Base-by-base conservation (phyloP, 192 early-diverging fungal genomes). In the Gonapodya sp. region DNA sequence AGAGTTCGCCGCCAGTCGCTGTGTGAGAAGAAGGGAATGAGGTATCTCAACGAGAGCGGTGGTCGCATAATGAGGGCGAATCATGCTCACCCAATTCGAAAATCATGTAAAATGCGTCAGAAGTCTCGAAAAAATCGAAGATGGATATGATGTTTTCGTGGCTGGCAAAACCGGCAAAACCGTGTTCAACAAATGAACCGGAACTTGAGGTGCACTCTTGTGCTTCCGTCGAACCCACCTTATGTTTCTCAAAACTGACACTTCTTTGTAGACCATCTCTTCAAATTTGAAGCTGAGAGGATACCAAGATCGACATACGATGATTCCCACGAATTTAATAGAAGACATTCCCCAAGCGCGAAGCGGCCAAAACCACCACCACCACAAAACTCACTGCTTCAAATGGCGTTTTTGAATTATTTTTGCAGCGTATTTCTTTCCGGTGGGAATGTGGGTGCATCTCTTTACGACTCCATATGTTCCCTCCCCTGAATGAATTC, bases 1-100 rank as follows among this genome's bases (percentile, higher is more conserved):
- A 98, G 18, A 98, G 86, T 84, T 98, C 97, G 75, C 96, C 96
- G 79, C 94, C 95, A 2, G 75, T 32, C 75, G 75, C 75, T 75
- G 75, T 14, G 31, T 8, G 14, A 16, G 75, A 18, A 18, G 75
- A 34, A 18, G 35, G n/a, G 32, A 8, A n/a, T n/a, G n/a, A n/a
- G n/a, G n/a, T n/a, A n/a, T n/a, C n/a, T n/a, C n/a, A n/a, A n/a
- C n/a, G n/a, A n/a, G n/a, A n/a, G n/a, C n/a, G n/a, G n/a, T n/a
- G n/a, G n/a, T n/a, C n/a, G n/a, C n/a, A n/a, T n/a, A n/a, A n/a
- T n/a, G n/a, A n/a, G n/a, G n/a, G n/a, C n/a, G n/a, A n/a, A n/a
- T n/a, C n/a, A n/a, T n/a, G 24, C 46, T 16, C 46, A 64, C 46
- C 79, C 0, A 81, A 1, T 64, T 81, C 80, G 73, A 81, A 81